A percentile compares a stretch with the other conserved stretches of the same genome.
Evolutionary conservation across 495 filamentous ascomycete species (phyloP).

Genomic region (Usnea hakonensis): DNA sequence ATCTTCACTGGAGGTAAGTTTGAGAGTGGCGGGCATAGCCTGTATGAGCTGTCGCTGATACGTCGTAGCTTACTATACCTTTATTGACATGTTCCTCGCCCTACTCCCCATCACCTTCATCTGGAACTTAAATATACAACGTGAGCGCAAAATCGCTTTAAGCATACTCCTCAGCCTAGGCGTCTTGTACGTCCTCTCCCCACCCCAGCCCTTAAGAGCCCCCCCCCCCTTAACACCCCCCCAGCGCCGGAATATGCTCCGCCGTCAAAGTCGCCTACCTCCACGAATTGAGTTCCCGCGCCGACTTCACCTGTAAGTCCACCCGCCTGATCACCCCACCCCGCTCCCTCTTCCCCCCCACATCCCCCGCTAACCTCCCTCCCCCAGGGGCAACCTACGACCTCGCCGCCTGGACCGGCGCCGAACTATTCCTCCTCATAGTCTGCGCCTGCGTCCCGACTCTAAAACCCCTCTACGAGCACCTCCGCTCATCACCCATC

Average conservation of each 20-base stretch:
- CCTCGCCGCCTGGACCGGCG: conserved; percentile 13
- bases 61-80: neutral
- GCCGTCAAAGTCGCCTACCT: conserved; percentile 15
- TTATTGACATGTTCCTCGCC: conserved; percentile 15
- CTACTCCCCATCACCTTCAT: conserved; percentile 14
- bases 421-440: conserved; percentile 17
- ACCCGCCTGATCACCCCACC: neutral
- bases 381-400: conserved; percentile 9
- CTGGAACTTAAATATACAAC: conserved; percentile 13
- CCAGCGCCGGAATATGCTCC: conserved; percentile 18
- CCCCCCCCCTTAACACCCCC: neutral
- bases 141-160: conserved; percentile 7
- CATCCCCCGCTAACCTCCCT: neutral
- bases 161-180: conserved; percentile 10
- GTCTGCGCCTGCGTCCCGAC: conserved; percentile 20
- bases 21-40: neutral
- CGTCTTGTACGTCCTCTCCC: neutral
- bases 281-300: neutral
- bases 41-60: neutral
- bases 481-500: neutral
- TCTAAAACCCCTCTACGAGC: conserved; percentile 10
- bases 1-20: neutral
- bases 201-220: neutral
- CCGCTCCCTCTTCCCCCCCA: too few species aligned
- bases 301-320: conserved; percentile 3